Base-by-base conservation (phyloP, 345 rosid species). In the Eucalyptus globulus region DNA sequence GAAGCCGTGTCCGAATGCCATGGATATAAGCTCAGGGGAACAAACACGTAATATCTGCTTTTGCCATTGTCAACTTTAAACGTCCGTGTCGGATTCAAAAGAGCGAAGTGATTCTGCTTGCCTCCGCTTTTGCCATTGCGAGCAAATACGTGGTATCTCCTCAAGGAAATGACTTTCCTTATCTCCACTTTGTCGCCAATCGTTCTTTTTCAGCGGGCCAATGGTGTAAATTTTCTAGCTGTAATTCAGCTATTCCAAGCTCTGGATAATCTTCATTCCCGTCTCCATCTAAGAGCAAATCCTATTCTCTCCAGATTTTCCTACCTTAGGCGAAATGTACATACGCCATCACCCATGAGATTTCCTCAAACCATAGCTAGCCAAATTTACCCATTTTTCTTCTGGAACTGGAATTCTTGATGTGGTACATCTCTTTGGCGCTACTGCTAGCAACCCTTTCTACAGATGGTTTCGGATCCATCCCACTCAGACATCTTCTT, bases 251-350 rank as follows among this genome's bases (percentile, higher is more conserved):
- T 13, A 62, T 27, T 29, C 34, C n/a, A 29, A 6, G 19, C 72
- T 6, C 72, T 13, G 72, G 72, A 62, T 29, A 62, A 62, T 62
- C 72, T 62, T 14, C 72, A 29, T 62, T 62, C 34, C 34, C 0
- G 16, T 62, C 72, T 62, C 34, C 34, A 14, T 0, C 9, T 7
- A 7, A 62, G 9, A 58, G 65, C 17, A 29, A 62, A 29, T 29
- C 72, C 14, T 6, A 11, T 62, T 7, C 34, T 27, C 34, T 27
- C 17, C 16, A 13, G 17, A 27, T 6, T 12, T 27, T 62, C 34
- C 9, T 2, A 6, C 72, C 34, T 29, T 6, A 0, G 72, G 72
- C 34, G 34, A 62, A 62, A 62, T 29, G n/a, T 14, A 0, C 72
- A 62, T 29, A 62, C 72, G 31, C 34, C 72, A 27, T 29, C 0